Conservation (phyloP, 768 basidiomycete genomes). For the Steccherinum ochraceum region DNA sequence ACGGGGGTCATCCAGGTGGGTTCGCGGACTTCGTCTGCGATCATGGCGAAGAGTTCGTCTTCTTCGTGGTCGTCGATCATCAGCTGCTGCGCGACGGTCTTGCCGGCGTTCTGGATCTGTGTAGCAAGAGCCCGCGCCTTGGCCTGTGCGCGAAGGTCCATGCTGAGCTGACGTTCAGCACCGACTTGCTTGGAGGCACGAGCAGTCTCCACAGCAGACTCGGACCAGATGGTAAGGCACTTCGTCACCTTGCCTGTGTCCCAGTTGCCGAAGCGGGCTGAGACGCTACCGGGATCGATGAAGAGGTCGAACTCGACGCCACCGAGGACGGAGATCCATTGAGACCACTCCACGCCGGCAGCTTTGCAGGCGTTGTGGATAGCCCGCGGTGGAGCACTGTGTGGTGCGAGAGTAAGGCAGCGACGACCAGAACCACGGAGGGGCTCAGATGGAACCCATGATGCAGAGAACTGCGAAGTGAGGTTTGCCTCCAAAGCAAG, state of each 20-base stretch:
- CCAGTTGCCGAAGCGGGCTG: constrained; percentile 48
- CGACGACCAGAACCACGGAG: constrained; percentile 65
- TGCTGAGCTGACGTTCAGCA: constrained; percentile 13
- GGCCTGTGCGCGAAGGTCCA: constrained; percentile 17
- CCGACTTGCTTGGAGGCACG: constrained; percentile 15
- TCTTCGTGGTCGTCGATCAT: constrained; percentile 66
- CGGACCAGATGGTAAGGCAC: constrained; percentile 64
- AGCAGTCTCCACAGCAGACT: constrained; percentile 32
- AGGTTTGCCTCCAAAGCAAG: constrained; percentile 69
- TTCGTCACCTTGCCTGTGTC: constrained; percentile 37
- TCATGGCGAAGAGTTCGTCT: constrained; percentile 66
- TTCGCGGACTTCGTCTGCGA: constrained; percentile 62
- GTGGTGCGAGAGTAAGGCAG: constrained; percentile 67
- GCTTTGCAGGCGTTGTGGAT: constrained; percentile 67
- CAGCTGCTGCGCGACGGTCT: constrained; percentile 71
- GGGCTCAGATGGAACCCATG: constrained; percentile 62
- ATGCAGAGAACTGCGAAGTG: constrained; percentile 57
- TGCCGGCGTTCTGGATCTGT: constrained; percentile 23
- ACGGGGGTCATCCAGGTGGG: constrained; percentile 68
- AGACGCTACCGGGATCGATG: constrained; percentile 75
- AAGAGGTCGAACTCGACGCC: constrained; percentile 71
- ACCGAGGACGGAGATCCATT: constrained; percentile 71
- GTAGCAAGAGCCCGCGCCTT: constrained; percentile 15
- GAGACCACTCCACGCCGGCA: constrained; percentile 70
- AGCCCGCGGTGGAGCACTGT: constrained; percentile 61